Evolutionary conservation across 352 stramenopile genomes (phyloP).

Genomic region (Phytopythium vexans): DNA sequence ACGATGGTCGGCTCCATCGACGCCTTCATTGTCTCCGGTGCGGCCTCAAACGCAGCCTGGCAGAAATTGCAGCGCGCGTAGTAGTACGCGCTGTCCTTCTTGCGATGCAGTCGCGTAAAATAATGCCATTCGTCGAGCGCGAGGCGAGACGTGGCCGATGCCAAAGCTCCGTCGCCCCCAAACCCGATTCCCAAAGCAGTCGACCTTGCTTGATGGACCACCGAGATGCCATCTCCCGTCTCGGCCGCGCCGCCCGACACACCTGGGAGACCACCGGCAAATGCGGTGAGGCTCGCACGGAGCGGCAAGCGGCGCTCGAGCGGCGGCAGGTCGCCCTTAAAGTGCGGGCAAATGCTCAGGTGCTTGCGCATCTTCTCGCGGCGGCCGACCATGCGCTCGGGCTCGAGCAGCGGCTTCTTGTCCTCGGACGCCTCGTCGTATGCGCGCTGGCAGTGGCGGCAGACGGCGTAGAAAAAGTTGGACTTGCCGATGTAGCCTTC

Average conservation of each 20-base stretch:
- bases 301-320: slow-evolving; percentile 32
- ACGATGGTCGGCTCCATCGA: slow-evolving; percentile 57
- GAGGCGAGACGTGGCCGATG: slow-evolving; percentile 29
- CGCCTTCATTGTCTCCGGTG: slow-evolving; percentile 38
- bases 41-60: slow-evolving; percentile 55
- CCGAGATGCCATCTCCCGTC: background rate
- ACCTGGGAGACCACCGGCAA: slow-evolving; percentile 3
- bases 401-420: slow-evolving; percentile 47
- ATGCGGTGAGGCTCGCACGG: slow-evolving; percentile 13
- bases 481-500: slow-evolving; percentile 82
- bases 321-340: slow-evolving; percentile 60
- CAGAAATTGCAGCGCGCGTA: slow-evolving; percentile 81
- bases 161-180: background rate
- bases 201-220: background rate
- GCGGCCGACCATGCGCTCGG: slow-evolving; percentile 67
- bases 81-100: slow-evolving; percentile 72
- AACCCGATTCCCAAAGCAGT: background rate
- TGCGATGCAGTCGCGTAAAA: slow-evolving; percentile 73
- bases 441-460: slow-evolving; percentile 64
- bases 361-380: slow-evolving; percentile 83
- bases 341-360: slow-evolving; percentile 50
- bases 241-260: slow-evolving; percentile 6
- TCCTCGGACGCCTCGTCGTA: slow-evolving; percentile 51
- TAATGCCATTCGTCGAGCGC: slow-evolving; percentile 76
- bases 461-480: slow-evolving; percentile 78